These are phyloP conservation scores for Fermentozyma sake DNA, from an alignment of 1,139 yeast species.

Conservation along the genomic window DNA sequence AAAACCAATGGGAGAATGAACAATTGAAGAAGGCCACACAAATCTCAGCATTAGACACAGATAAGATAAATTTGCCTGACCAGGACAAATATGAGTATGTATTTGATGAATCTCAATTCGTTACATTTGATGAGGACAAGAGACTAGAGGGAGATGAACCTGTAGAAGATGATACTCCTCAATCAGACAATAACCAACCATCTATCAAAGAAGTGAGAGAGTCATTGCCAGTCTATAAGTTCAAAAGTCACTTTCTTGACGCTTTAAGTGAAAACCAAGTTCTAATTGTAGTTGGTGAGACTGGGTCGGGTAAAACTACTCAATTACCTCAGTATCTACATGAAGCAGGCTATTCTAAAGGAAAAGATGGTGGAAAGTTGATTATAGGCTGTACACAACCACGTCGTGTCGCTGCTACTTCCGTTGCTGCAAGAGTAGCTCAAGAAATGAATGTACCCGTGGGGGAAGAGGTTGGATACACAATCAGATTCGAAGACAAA, in stretches of 20 bases:
- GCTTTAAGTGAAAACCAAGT: constrained; percentile 67
- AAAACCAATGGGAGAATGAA: constrained; percentile 61
- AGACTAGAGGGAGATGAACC: constrained; percentile 21
- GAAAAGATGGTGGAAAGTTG: constrained; percentile 21
- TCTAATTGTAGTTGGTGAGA: constrained; percentile 88
- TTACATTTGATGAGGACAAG: constrained; percentile 55
- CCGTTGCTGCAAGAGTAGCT: constrained; percentile 89
- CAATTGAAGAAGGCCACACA: constrained; percentile 50
- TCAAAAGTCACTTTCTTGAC: constrained; percentile 57
- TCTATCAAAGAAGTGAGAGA: constrained; percentile 48
- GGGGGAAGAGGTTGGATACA: constrained; percentile 84
- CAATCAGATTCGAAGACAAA: constrained; percentile 79
- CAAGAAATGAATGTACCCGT: constrained; percentile 71
- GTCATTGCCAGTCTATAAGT: constrained; percentile 73
- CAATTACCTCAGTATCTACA: constrained; percentile 86
- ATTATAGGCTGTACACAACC: constrained; percentile 94
- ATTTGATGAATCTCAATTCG: constrained; percentile 72
- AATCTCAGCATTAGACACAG: constrained; percentile 26
- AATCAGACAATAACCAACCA: constrained; percentile 24
- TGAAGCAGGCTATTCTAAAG: constrained; percentile 72
- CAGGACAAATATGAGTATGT: constrained; percentile 70
- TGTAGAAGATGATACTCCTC: constrained; percentile 15
- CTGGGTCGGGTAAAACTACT: constrained; percentile 97
- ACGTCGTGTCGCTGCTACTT: constrained; percentile 90
- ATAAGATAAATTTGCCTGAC: constrained; percentile 43